These are phyloP conservation scores for Aureobasidium lini DNA, from an alignment of 2,329 filamentous ascomycete species.

Conservation along the genomic window DNA sequence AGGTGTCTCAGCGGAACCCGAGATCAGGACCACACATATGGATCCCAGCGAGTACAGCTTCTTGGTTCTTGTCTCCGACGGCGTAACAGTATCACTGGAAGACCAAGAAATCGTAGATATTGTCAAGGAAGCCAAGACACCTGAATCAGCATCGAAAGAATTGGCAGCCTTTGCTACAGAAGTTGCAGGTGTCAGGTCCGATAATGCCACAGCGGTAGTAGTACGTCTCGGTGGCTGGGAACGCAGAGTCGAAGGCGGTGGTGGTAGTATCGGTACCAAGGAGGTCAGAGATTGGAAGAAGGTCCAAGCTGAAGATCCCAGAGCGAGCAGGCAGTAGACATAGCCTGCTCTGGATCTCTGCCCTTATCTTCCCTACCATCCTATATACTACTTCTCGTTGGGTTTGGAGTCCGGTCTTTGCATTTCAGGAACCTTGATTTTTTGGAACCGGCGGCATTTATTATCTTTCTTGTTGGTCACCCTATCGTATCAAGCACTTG, in stretches of 20 bases:
- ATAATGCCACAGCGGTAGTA: constrained; percentile 58
- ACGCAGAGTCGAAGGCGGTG: constrained; percentile 69
- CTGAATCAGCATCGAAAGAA: constrained; percentile 71
- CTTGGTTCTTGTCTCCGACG: constrained; percentile 80
- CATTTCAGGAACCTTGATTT: no score
- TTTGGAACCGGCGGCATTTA: no score
- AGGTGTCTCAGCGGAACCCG: constrained; percentile 88
- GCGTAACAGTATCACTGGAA: constrained; percentile 73
- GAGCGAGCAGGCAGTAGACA: not conserved
- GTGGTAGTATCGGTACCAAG: constrained; percentile 84
- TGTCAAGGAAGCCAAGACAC: constrained; percentile 85
- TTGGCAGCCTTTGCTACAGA: constrained; percentile 86
- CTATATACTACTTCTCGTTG: not conserved
- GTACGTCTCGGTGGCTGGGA: constrained; percentile 60
- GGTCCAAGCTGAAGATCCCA: constrained; percentile 71
- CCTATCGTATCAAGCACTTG: no score
- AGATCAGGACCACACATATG: constrained; percentile 72
- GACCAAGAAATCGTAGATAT: constrained; percentile 97
- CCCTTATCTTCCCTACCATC: not conserved
- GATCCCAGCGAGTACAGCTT: constrained; percentile 81
- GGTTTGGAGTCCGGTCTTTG: not conserved
- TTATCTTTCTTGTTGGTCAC: no score
- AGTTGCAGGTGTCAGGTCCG: constrained; percentile 56
- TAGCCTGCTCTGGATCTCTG: not conserved
- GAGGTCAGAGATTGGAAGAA: constrained; percentile 80